phyloP scores from a whole-genome alignment of 495 filamentous ascomycete species.

The Talaromyces trachyspermus region DNA sequence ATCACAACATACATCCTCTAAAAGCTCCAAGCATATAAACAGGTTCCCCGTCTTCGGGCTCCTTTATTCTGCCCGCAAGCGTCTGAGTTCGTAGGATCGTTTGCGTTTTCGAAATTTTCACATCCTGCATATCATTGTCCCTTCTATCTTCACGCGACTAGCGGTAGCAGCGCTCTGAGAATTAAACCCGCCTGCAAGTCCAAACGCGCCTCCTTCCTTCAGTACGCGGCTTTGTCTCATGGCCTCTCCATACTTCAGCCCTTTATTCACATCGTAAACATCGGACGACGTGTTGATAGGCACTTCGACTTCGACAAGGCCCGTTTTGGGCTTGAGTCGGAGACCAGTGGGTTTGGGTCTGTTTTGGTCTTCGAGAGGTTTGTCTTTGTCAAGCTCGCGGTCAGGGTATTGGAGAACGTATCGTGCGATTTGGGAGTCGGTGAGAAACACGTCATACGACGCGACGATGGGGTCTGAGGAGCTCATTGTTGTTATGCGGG shows the following conservation, averaged over 20 bases:
- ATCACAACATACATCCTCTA: slow-evolving; percentile 43
- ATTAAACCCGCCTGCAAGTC: slow-evolving; percentile 54
- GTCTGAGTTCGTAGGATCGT: slow-evolving; percentile 37
- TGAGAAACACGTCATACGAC: slow-evolving; percentile 57
- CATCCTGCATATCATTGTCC: slow-evolving; percentile 28
- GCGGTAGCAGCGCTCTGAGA: slow-evolving; percentile 20
- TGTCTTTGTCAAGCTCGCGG: slow-evolving; percentile 25
- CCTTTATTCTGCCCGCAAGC: slow-evolving; percentile 59
- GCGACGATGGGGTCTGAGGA: slow-evolving; percentile 45
- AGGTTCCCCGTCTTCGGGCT: slow-evolving; percentile 50
- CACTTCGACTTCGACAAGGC: slow-evolving; percentile 68
- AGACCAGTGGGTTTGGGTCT: slow-evolving; percentile 50
- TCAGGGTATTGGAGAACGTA: slow-evolving; percentile 68
- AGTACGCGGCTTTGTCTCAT: slow-evolving; percentile 46
- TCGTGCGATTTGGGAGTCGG: slow-evolving; percentile 38
- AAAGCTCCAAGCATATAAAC: slow-evolving; percentile 70
- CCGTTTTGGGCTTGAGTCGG: slow-evolving; percentile 59
- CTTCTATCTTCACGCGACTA: slow-evolving; percentile 33
- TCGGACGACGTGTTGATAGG: slow-evolving; percentile 49
- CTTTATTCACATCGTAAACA: slow-evolving; percentile 57
- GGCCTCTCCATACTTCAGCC: slow-evolving; percentile 58
- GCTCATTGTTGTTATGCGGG: slow-evolving; percentile 17
- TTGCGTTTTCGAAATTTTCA: slow-evolving; percentile 14
- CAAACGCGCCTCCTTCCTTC: slow-evolving; percentile 51
- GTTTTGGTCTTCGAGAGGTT: slow-evolving; percentile 47